Base-by-base conservation (phyloP, 2,329 filamentous ascomycete species). In the Lasiodiplodia sp. region DNA sequence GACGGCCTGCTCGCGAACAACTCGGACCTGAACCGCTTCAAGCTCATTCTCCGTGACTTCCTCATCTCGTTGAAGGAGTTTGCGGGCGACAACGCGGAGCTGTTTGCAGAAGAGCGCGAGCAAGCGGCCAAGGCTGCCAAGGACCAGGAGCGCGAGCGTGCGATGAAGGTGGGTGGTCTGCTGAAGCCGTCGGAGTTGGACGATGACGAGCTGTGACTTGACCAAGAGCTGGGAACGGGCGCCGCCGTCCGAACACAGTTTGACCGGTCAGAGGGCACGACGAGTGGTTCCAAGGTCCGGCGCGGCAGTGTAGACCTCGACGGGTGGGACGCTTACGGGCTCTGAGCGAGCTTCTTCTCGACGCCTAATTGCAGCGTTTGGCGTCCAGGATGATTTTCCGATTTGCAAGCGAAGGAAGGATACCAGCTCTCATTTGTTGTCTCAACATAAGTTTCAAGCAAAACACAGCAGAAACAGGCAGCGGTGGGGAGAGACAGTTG, bases 121-220 rank as follows among this genome's bases (percentile, higher is more conserved):
- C 92, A 96, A 80, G 93, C 94, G 71, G 91, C 95, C 70, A 89
- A 89, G 72, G 92, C 95, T 74, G 92, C 92, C 57, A 93, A 94
- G 79, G 90, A 91, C 60, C 92, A 93, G 25, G 96, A 99, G 79
- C 90, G 94, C 75, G 93, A 97, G 81, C 91, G 95, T 73, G 90
- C 93, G 71, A 92, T 95, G 83, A 98, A 97, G 86, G 93, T 99
- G 68, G 94, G 96, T 73, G 96, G 96, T 76, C 86, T 99, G 70
- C 86, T 99, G 76, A 98, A 99, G 86, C 96, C 96, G 62, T 96
- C 94, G n/a, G 96, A 99, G 80, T 88, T 99, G 78, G 95, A 94
- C 64, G 89, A 91, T 70, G 82, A 86, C 76, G 92, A 94, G 82
- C 86, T 94, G 81, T 97, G 94, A 97, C 92, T 94, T 56, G 73